phyloP scores from a whole-genome alignment of 305 asterid species.

The Ajuga reptans region DNA sequence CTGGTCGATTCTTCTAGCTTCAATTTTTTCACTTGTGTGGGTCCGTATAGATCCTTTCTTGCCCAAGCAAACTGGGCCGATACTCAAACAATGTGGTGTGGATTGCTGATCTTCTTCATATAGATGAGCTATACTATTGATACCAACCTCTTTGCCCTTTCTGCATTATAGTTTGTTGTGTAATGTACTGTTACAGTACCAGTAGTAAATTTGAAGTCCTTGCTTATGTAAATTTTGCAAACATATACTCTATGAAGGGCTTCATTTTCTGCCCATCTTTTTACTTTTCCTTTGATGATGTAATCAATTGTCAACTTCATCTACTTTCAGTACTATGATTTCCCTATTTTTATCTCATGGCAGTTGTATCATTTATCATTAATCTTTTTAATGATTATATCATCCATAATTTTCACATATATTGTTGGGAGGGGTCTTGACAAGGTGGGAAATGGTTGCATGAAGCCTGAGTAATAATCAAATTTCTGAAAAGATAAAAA shows the following conservation, averaged over 20 bases:
- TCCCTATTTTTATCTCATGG: background rate
- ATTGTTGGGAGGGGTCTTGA: background rate
- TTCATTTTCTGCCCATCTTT: constrained; percentile 11
- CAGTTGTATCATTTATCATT: background rate
- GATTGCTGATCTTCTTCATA: constrained; percentile 42
- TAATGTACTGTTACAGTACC: constrained; percentile 15
- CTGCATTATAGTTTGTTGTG: constrained; percentile 21
- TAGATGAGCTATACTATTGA: constrained; percentile 16
- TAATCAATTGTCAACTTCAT: constrained; percentile 1
- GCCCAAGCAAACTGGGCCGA: constrained; percentile 80
- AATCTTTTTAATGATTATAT: background rate
- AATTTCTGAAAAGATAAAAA: background rate
- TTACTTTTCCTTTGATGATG: constrained; percentile 5
- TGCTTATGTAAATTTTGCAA: constrained; percentile 19
- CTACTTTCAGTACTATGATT: constrained; percentile 9
- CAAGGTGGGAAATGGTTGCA: background rate
- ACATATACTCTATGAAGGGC: constrained; percentile 18
- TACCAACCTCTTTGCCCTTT: constrained; percentile 28
- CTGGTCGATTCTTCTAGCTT: constrained; percentile 81
- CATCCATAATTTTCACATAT: constrained; percentile 7
- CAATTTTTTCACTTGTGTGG: constrained; percentile 84
- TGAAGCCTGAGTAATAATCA: background rate
- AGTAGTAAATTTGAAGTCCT: constrained; percentile 3
- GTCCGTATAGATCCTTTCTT: constrained; percentile 76
- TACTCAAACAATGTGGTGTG: constrained; percentile 73